A percentile compares a stretch with the other conserved stretches of the same genome.
Conservation (phyloP, 345 rosid genomes). For the Eucalyptus shirleyi region DNA sequence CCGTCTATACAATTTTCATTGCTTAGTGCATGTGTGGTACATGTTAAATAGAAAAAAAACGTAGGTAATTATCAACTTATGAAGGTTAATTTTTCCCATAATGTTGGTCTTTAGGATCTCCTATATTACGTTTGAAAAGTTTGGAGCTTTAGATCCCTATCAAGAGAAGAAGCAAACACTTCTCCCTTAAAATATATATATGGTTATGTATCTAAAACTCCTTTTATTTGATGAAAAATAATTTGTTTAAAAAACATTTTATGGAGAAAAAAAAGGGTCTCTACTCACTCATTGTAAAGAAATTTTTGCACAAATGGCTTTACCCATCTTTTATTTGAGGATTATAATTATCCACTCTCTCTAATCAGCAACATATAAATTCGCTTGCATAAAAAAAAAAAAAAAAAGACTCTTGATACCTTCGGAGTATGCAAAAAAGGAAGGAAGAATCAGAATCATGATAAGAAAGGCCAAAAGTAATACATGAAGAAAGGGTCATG, state of each 20-base stretch:
- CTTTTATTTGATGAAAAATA: rapidly evolving
- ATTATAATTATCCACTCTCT: background rate
- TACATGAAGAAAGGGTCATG: background rate
- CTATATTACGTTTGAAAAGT: background rate
- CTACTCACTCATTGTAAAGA: background rate
- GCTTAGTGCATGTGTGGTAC: background rate
- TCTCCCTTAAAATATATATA: background rate
- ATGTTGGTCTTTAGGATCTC: background rate
- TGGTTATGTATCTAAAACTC: background rate
- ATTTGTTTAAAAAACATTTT: background rate
- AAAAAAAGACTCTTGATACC: background rate
- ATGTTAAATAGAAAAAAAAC: background rate
- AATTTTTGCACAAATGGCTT: background rate
- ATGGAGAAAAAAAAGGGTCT: background rate
- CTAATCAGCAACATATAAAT: background rate
- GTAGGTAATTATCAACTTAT: background rate
- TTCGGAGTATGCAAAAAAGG: background rate
- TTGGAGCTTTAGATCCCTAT: background rate
- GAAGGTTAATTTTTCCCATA: background rate
- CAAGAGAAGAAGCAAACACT: background rate
- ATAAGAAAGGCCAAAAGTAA: background rate
- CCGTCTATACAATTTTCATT: rapidly evolving
- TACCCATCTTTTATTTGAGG: background rate
- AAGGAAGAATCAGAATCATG: background rate
- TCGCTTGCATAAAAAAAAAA: rapidly evolving